phyloP scores from a whole-genome alignment of 2,329 filamentous ascomycete genomes.

The Pseudogymnoascus sp. region DNA sequence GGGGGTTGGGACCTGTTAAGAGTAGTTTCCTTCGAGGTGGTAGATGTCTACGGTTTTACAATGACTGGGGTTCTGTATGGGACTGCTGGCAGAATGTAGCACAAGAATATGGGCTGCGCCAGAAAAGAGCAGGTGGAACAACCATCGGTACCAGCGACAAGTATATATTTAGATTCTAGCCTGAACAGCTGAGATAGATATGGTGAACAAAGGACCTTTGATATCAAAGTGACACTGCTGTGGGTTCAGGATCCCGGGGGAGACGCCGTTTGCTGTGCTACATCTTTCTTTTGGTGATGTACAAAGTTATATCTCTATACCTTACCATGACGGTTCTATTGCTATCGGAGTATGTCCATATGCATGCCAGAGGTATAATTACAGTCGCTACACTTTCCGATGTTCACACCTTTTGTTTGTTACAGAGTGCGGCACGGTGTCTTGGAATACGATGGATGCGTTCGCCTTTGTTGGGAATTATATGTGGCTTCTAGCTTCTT shows the following conservation, averaged over 20 bases:
- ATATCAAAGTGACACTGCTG: neutral
- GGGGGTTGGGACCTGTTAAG: neutral
- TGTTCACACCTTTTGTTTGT: neutral
- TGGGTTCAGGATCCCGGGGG: neutral
- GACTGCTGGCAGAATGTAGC: neutral
- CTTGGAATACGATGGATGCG: neutral
- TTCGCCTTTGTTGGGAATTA: neutral
- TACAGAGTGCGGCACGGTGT: neutral
- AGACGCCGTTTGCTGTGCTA: neutral
- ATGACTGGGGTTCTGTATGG: neutral
- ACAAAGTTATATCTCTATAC: neutral
- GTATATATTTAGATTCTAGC: conserved; percentile 1
- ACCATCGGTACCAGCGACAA: neutral
- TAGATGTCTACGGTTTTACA: neutral
- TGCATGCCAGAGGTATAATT: neutral
- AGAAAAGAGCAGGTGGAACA: neutral
- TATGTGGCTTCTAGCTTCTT: neutral
- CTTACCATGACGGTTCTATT: neutral
- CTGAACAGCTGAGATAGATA: neutral
- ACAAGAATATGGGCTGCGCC: neutral
- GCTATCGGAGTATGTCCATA: neutral
- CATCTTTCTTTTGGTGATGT: neutral
- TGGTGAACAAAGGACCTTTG: neutral
- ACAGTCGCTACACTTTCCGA: neutral
- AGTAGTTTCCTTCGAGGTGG: neutral